A percentile compares a stretch with the other conserved stretches of the same genome.
These are phyloP conservation scores for Saccharomyces pastorianus DNA, from an alignment of 1,139 yeast species.

Conservation along the genomic window DNA sequence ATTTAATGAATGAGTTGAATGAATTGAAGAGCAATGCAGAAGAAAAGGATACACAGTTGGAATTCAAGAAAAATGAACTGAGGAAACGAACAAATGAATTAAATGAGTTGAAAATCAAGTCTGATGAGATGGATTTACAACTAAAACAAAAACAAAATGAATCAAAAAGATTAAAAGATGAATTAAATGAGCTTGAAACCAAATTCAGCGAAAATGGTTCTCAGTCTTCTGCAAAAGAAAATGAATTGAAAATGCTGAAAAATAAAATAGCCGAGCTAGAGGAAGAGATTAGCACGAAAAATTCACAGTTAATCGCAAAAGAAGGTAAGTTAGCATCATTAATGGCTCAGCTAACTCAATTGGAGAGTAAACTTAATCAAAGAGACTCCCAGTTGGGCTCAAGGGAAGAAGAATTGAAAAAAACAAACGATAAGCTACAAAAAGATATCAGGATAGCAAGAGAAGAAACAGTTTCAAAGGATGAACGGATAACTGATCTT, in stretches of 20 bases:
- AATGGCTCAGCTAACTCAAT: background rate
- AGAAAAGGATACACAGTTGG: constrained; percentile 13
- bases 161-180: constrained; percentile 2
- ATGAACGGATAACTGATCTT: background rate
- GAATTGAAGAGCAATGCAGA: constrained; percentile 7
- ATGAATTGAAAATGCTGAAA: constrained; percentile 7
- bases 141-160: constrained; percentile 8
- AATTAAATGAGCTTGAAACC: constrained; percentile 5
- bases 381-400: background rate
- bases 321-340: background rate
- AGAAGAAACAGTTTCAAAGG: background rate
- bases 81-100: constrained; percentile 20
- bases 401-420: background rate
- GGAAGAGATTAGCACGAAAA: background rate
- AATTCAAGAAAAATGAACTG: constrained; percentile 7
- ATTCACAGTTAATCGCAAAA: background rate
- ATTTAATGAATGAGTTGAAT: constrained; percentile 3
- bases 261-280: constrained; percentile 10
- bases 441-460: background rate
- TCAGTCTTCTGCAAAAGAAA: constrained; percentile 7
- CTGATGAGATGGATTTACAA: constrained; percentile 2
- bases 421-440: background rate
- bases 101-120: constrained; percentile 24
- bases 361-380: constrained; percentile 2
- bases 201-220: constrained; percentile 13